Evolutionary conservation across 2,329 filamentous ascomycete genomes (phyloP), one percentile per base, ranked within the genome.

Genomic region (Plenodomus tracheiphilus): DNA sequence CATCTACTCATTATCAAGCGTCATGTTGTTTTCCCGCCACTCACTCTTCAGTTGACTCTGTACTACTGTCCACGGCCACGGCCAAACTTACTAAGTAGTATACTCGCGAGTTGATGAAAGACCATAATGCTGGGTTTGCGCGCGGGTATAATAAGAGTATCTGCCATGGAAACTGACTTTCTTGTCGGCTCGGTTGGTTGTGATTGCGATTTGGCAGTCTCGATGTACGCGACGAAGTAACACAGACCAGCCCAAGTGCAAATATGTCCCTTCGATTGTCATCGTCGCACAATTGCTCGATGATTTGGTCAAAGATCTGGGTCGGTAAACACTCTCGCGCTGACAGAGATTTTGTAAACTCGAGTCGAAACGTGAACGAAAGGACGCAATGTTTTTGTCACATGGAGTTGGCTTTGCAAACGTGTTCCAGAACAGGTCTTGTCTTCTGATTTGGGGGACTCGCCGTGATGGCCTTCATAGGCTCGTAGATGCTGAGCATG

Each of bases 271-370:
- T 25, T 36, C 37, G 40, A 20, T 44, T 37, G 3, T 51, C 38
- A 11, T 43, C 21, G 30, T 35, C 5, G 19, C 11, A 28, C 6
- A 59, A 20, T 7, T 49, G 19, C 10, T 47, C 41, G 18, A 59
- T 18, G 2, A 59, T 49, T 19, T 49, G 30, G 16, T 54, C 48
- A 3, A 54, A 40, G 15, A 51, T 39, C 16, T 59, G 53, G 32
- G 51, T 59, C 8, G 56, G 56, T 8, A 59, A 44, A 6, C 40
- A 35, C 39, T 54, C 49, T 10, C 5, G 10, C 5, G 22, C 22
- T 10, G 22, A 25, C 22, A 25, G n/a, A n/a, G n/a, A n/a, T n/a
- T n/a, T n/a, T n/a, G n/a, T n/a, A n/a, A n/a, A n/a, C n/a, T n/a
- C 22, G 18, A 7, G 20, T 13, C 9, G 34, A 4, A 15, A 11